Conservation (phyloP, 352 stramenopile species). For the Globisporangium canariense region DNA sequence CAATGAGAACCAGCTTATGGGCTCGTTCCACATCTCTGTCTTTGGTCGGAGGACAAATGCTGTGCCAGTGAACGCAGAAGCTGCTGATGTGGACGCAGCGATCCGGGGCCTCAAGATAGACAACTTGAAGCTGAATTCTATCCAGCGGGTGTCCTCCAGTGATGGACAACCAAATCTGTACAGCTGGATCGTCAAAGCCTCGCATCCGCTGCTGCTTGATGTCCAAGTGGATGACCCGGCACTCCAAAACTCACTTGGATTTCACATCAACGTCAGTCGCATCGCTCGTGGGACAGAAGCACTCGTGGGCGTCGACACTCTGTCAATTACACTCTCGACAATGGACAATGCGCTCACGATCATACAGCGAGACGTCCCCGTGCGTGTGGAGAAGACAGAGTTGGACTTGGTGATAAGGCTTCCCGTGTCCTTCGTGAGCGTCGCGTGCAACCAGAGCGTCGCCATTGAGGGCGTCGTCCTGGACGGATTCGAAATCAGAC, state of each 20-base stretch:
- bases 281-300: conserved; percentile 6
- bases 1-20: neutral
- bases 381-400: conserved; percentile 8
- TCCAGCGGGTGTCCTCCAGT: conserved; percentile 4
- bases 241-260: neutral
- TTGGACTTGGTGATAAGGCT: conserved; percentile 11
- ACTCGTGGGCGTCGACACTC: conserved; percentile 2
- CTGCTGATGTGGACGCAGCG: conserved; percentile 9
- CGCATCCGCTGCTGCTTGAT: conserved; percentile 7
- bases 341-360: neutral
- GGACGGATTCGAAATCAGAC: conserved; percentile 11
- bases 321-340: conserved; percentile 10
- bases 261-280: conserved; percentile 4
- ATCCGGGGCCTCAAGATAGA: conserved; percentile 7
- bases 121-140: neutral
- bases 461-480: conserved; percentile 11
- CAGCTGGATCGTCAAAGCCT: conserved; percentile 15
- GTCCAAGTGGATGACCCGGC: neutral
- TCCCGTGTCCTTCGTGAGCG: conserved; percentile 6
- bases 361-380: neutral
- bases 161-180: neutral
- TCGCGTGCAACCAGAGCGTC: conserved; percentile 6
- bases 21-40: conserved; percentile 11
- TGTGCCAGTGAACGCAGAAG: conserved; percentile 7
- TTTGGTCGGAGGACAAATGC: conserved; percentile 8